Conservation (phyloP, 257 asterid species). For the Solanum habrochaites region DNA sequence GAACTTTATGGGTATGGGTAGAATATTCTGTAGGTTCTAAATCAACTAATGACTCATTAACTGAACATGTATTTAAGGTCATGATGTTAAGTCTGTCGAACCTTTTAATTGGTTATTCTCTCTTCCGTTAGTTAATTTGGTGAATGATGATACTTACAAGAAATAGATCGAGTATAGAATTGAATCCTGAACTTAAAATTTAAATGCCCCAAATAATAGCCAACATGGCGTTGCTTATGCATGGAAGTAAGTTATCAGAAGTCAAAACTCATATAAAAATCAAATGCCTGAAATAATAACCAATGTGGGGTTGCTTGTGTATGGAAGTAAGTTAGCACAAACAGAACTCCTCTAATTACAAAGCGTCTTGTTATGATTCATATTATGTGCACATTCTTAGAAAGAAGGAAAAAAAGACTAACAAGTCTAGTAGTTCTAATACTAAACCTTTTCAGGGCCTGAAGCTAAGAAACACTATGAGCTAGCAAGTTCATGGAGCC, state of each 20-base stretch:
- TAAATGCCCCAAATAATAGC: not conserved
- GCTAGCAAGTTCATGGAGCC: slow-evolving; percentile 22
- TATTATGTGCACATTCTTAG: not conserved
- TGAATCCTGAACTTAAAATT: no score
- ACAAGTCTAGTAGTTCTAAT: not conserved
- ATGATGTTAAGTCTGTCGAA: no score
- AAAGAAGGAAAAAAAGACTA: not conserved
- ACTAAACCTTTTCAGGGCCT: not conserved
- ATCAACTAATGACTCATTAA: no score
- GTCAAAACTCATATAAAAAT: not conserved
- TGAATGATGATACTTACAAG: no score
- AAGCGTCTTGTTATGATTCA: not conserved
- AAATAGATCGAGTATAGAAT: no score
- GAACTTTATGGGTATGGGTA: no score
- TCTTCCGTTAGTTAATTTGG: no score
- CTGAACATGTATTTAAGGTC: no score
- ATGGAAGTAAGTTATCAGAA: not conserved
- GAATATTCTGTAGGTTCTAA: no score
- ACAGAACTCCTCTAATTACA: not conserved
- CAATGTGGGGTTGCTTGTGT: not conserved
- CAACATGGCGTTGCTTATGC: not conserved
- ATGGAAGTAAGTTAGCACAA: not conserved
- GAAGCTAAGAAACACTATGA: slow-evolving; percentile 8
- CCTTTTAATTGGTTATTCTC: no score
- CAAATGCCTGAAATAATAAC: not conserved